Evolutionary conservation across 2,329 filamentous ascomycete species (phyloP).

Genomic region (Ceratocystis papillata): DNA sequence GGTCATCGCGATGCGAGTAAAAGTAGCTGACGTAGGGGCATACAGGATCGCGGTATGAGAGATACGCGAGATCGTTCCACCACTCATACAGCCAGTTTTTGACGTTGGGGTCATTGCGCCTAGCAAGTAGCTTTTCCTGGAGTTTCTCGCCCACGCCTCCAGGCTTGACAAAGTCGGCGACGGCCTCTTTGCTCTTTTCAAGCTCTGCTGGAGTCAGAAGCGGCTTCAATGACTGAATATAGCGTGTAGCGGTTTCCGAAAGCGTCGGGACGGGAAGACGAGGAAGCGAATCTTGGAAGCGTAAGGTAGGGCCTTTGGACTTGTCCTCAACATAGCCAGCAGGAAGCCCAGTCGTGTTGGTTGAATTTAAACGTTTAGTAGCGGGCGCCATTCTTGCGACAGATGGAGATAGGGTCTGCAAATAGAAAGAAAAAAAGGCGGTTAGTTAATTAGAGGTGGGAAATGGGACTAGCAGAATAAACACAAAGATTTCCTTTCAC

Average conservation of each 20-base stretch:
- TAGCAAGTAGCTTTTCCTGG: constrained; percentile 75
- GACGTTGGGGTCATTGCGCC: constrained; percentile 64
- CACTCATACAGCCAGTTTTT: constrained; percentile 96
- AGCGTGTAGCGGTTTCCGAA: constrained; percentile 69
- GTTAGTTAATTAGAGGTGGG: not conserved
- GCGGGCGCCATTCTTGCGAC: constrained; percentile 21
- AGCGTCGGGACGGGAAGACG: constrained; percentile 69
- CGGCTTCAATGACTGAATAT: constrained; percentile 69
- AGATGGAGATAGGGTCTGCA: constrained; percentile 14
- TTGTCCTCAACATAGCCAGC: constrained; percentile 69
- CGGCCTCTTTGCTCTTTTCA: constrained; percentile 65
- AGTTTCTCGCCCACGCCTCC: constrained; percentile 71
- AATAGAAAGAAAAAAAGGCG: not conserved
- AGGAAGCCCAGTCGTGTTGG: constrained; percentile 13
- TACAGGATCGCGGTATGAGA: constrained; percentile 86
- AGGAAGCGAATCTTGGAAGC: constrained; percentile 78
- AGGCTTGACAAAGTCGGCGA: constrained; percentile 80
- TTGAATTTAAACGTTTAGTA: constrained; percentile 26
- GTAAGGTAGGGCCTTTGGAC: constrained; percentile 68
- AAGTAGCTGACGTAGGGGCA: constrained; percentile 99
- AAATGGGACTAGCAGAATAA: not conserved
- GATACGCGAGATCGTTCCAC: constrained; percentile 95
- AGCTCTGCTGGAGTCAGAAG: constrained; percentile 59
- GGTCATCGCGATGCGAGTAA: constrained; percentile 94
- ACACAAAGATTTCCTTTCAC: not conserved